These are phyloP conservation scores for Leishmania tarentolae DNA, from an alignment of 208 protist genomes.

Conservation along the genomic window DNA sequence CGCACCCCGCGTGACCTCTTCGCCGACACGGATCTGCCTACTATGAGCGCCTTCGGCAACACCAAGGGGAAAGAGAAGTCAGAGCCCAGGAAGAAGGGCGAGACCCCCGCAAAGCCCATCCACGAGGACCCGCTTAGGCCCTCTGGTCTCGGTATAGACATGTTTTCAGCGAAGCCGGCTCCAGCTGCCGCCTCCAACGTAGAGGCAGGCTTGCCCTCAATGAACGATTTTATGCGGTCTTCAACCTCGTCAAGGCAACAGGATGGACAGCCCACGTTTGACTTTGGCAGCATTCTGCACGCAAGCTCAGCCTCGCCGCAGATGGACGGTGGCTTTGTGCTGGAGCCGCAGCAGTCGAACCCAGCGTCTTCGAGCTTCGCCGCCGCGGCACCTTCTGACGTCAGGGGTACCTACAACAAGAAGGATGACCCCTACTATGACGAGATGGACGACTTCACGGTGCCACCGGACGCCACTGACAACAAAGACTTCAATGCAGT, in stretches of 20 bases:
- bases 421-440: constrained; percentile 74
- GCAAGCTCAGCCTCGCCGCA: background rate
- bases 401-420: constrained; percentile 26
- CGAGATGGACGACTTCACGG: constrained; percentile 75
- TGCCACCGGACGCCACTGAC: constrained; percentile 17
- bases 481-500: constrained; percentile 25
- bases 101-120: background rate
- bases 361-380: constrained; percentile 4
- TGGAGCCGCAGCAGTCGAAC: constrained; percentile 30
- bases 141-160: constrained; percentile 52
- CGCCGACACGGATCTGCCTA: constrained; percentile 44
- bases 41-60: constrained; percentile 63
- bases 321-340: constrained; percentile 21
- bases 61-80: constrained; percentile 19
- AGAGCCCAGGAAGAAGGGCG: background rate
- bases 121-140: constrained; percentile 49
- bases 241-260: constrained; percentile 2
- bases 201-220: constrained; percentile 12
- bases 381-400: constrained; percentile 14
- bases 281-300: constrained; percentile 34
- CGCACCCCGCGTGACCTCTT: constrained; percentile 49
- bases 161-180: constrained; percentile 43
- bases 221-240: constrained; percentile 23
- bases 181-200: constrained; percentile 5
- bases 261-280: constrained; percentile 25